A percentile compares a stretch with the other conserved stretches of the same genome.
Evolutionary conservation across 371 early-diverging fungal species (phyloP).

Genomic region (Mortierella polycephala): DNA sequence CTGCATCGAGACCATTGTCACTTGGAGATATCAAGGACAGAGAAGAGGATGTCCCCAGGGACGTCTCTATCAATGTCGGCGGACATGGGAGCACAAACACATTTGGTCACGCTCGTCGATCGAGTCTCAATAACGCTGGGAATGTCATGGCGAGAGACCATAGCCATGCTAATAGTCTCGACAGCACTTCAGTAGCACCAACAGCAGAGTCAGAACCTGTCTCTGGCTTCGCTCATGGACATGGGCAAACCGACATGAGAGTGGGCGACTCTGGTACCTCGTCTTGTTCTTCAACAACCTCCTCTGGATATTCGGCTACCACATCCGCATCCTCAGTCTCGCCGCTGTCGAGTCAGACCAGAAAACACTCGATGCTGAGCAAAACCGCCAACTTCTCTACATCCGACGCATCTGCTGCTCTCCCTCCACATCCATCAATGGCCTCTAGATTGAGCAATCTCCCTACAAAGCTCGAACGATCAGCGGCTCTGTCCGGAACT

Average conservation of each 20-base stretch:
- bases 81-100: conserved; percentile 12
- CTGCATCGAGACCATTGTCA: not conserved
- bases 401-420: not conserved
- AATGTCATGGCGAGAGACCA: not conserved
- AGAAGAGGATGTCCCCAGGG: not conserved
- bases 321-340: conserved; percentile 22
- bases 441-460: not conserved
- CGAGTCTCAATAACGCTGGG: conserved; percentile 13
- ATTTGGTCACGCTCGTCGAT: conserved; percentile 36
- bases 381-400: not conserved
- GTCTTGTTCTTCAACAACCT: conserved; percentile 38
- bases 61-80: not conserved
- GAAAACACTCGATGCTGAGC: conserved; percentile 11
- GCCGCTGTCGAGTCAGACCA: conserved; percentile 19
- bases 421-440: too few relatives aligned
- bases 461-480: not conserved
- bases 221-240: not conserved
- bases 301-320: conserved; percentile 23
- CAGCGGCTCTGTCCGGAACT: too few relatives aligned
- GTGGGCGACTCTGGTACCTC: conserved; percentile 22
- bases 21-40: not conserved
- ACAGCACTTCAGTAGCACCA: not conserved
- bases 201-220: not conserved
- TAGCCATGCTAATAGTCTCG: not conserved
- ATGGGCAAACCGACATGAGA: conserved; percentile 5